phyloP scores from a whole-genome alignment of 306 rosid genomes.

The Quercus gilva region DNA sequence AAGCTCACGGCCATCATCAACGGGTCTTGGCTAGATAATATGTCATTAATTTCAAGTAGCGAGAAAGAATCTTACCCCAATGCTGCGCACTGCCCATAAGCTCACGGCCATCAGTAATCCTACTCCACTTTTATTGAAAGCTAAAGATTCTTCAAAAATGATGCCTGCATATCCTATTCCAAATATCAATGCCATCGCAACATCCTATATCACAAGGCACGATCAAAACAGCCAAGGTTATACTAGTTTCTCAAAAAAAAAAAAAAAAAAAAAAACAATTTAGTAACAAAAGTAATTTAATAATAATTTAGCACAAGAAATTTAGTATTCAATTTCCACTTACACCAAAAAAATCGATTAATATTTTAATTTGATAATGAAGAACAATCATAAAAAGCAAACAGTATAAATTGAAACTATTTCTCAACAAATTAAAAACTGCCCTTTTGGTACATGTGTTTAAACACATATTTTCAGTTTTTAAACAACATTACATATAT shows the following conservation, averaged over 20 bases:
- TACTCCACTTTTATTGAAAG: constrained; percentile 94
- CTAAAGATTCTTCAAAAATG: constrained; percentile 88
- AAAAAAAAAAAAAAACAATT: not conserved
- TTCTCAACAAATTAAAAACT: too few relatives aligned
- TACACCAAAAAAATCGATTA: too few relatives aligned
- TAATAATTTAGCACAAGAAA: not conserved
- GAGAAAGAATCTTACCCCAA: constrained; percentile 63
- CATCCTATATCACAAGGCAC: constrained; percentile 50
- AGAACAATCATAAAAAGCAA: accelerated
- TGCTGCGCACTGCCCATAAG: constrained; percentile 87
- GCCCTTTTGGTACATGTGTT: too few relatives aligned
- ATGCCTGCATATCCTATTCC: constrained; percentile 93
- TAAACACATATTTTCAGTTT: too few relatives aligned
- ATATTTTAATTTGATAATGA: too few relatives aligned
- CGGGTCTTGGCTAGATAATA: too few relatives aligned
- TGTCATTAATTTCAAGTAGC: not conserved
- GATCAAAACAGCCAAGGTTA: constrained; percentile 18
- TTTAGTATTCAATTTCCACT: not conserved
- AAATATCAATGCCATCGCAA: constrained; percentile 88
- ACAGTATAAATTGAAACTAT: too few relatives aligned
- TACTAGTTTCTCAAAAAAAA: not conserved
- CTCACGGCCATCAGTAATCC: constrained; percentile 96
- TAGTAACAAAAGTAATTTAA: not conserved
- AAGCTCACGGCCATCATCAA: too few relatives aligned
- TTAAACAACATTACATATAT: too few relatives aligned